Conservation (phyloP, 192 early-diverging fungal genomes). For the Phycomyces blakesleeanus region DNA sequence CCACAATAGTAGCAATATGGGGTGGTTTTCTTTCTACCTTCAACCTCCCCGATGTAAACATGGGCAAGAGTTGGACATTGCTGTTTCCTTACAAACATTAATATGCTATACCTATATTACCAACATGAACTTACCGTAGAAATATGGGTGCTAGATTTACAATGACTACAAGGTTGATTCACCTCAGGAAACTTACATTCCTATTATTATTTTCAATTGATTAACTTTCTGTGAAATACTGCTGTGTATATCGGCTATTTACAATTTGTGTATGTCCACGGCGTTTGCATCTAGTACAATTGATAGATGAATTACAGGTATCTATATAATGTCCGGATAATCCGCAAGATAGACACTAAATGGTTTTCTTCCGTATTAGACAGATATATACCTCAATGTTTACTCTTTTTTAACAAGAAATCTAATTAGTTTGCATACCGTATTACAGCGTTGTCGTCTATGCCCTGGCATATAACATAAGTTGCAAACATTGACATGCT, state of each 20-base stretch:
- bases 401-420: neutral
- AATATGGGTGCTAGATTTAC: neutral
- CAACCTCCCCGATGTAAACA: neutral
- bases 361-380: neutral
- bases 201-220: no score
- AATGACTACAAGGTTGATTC: neutral
- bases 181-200: neutral
- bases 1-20: constrained; percentile 4
- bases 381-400: neutral
- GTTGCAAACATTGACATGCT: neutral
- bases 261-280: no score
- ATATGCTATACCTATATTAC: neutral
- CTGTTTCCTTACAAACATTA: neutral
- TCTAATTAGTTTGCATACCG: neutral
- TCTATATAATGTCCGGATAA: no score
- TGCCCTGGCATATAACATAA: neutral
- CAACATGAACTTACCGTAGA: neutral
- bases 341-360: neutral
- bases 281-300: no score
- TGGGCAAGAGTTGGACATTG: neutral
- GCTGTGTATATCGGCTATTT: neutral
- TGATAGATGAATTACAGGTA: no score
- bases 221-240: no score
- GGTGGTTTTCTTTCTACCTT: neutral
- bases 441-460: neutral